phyloP scores from a whole-genome alignment of 2,329 filamentous ascomycete genomes.

The Penicillium sp. region DNA sequence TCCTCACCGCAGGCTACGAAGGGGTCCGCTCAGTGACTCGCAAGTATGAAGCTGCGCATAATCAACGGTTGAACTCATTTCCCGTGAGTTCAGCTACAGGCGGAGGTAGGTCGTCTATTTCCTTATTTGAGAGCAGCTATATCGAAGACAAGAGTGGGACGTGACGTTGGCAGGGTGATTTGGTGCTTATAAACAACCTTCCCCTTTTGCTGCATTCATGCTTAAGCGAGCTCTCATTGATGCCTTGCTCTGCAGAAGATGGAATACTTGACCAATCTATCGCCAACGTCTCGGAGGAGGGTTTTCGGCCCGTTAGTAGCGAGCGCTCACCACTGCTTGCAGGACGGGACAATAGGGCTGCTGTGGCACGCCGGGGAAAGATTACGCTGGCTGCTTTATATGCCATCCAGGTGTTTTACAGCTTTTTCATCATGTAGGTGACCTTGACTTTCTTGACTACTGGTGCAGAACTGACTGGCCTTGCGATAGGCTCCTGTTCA shows the following conservation, averaged over 20 bases:
- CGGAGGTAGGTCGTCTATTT: constrained; percentile 30
- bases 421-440: constrained; percentile 98
- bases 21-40: constrained; percentile 72
- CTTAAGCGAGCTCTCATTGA: constrained; percentile 26
- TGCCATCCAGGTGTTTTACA: constrained; percentile 93
- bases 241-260: constrained; percentile 33
- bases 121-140: constrained; percentile 1
- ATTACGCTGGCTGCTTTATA: constrained; percentile 79
- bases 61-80: constrained; percentile 49
- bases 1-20: constrained; percentile 89
- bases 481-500: constrained; percentile 77
- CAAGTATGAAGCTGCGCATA: constrained; percentile 62
- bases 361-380: constrained; percentile 64
- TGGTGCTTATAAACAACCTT: constrained; percentile 1
- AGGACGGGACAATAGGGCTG: constrained; percentile 64
- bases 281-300: constrained; percentile 22
- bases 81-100: constrained; percentile 26
- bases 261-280: constrained; percentile 31
- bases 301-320: constrained; percentile 36
- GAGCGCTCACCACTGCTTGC: constrained; percentile 66
- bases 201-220: constrained; percentile 9
- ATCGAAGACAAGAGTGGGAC: not conserved
- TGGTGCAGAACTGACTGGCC: not conserved
- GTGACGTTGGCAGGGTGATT: constrained; percentile 10
- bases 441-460: not conserved